Base-by-base conservation (phyloP, 192 early-diverging fungal genomes). In the Thamnidium elegans region DNA sequence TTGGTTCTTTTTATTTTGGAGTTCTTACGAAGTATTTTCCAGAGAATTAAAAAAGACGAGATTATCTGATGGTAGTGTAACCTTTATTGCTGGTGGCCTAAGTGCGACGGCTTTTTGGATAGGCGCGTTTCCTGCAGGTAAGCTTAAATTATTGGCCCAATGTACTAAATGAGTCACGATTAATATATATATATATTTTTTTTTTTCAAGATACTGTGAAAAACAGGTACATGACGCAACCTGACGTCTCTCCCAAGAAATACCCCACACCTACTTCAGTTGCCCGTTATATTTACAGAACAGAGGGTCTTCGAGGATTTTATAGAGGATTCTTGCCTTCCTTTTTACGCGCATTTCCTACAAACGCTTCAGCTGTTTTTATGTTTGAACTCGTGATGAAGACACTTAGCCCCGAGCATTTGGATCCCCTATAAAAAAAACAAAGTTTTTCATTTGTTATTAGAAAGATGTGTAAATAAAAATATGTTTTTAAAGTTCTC, bases 21-120 rank as follows among this genome's bases (percentile, higher is more conserved):
- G 84, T 26, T 78, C 77, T 0, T 90, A 90, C 60, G 87, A 88
- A 55, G 80, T 90, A 9, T 88, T 84, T 72, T 64, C 84, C 1
- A 56, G 55, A 11, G 58, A 76, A 26, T 68, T 93, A 42, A 71
- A 74, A 34, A 73, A 79, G 51, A 51, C 70, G 26, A 78, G 65
- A 4, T 69, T 81, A 58, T 68, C 86, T 0, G 86, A 87, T 62
- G 83, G 81, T 53, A 77, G 84, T 1, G 73, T 89, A 53, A 89
- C 84, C 63, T 90, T 90, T 77, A 55, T 89, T 61, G 88, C 87
- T 9, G 90, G 90, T 61, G 96, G 94, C 6, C 66, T 95, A 61
- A 89, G 90, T 32, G 94, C 96, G 44, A 95, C 87, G 60, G 86
- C 85, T 10, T 98, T 95, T 70, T 98, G 96, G 96, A 79, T 88